These are phyloP conservation scores for Apiospora arundinis DNA, from an alignment of 2,329 filamentous ascomycete species.

Conservation along the genomic window DNA sequence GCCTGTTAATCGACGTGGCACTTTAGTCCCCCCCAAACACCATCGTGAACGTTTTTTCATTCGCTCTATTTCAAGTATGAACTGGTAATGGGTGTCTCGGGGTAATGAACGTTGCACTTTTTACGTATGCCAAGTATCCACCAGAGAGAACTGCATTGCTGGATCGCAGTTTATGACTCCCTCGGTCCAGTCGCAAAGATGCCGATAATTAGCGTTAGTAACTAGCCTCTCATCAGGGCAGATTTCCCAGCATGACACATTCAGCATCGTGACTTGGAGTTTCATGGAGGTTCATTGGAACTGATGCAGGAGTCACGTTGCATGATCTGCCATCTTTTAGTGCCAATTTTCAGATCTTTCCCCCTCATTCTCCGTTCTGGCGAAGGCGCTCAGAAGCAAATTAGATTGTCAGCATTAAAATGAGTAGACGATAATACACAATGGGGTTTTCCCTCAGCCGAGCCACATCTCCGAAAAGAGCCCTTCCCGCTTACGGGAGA, in stretches of 20 bases:
- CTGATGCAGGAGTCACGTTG: background rate
- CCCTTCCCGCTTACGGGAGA: background rate
- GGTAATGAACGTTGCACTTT: too few relatives aligned
- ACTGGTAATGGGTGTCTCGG: background rate
- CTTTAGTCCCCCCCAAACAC: background rate
- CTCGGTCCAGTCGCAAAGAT: background rate
- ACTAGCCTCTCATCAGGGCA: background rate
- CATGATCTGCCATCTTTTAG: background rate
- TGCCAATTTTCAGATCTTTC: background rate
- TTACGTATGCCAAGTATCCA: background rate
- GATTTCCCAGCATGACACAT: background rate
- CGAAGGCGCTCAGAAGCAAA: background rate
- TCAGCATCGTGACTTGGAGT: background rate
- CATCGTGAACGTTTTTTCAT: background rate
- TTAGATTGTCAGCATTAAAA: background rate
- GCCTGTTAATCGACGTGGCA: background rate
- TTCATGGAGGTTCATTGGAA: too few relatives aligned
- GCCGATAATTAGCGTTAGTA: background rate
- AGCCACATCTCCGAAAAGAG: background rate
- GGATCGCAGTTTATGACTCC: background rate
- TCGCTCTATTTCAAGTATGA: too few relatives aligned
- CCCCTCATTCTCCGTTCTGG: background rate
- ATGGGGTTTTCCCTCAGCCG: background rate
- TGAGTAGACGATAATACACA: background rate
- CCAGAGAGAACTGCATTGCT: background rate